Percentiles rank a stretch among this genome's conserved stretches.
phyloP scores from a whole-genome alignment of 148 eudicot genomes.

The Pouteria glomerata region DNA sequence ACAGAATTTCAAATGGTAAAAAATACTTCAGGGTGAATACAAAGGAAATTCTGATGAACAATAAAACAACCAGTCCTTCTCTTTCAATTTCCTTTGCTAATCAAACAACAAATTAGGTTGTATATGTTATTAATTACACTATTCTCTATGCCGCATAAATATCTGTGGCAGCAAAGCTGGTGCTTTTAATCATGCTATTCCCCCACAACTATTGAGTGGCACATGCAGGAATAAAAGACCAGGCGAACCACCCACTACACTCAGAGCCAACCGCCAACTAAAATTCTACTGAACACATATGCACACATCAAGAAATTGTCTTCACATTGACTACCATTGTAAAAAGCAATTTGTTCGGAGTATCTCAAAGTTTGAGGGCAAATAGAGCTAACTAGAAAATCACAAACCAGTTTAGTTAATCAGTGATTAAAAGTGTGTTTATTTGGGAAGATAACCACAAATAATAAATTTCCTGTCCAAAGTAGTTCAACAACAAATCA shows the following conservation, averaged over 20 bases:
- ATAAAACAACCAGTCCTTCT: background rate
- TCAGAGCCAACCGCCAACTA: background rate
- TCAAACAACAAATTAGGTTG: too few relatives aligned
- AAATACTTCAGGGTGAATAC: background rate
- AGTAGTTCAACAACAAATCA: background rate
- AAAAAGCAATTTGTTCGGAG: background rate
- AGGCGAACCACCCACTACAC: background rate
- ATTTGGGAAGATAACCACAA: background rate
- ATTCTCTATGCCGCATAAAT: background rate
- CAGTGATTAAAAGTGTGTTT: background rate
- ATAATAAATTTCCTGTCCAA: background rate
- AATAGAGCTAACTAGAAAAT: background rate
- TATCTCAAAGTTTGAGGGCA: background rate
- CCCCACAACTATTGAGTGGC: background rate
- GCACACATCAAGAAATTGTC: background rate
- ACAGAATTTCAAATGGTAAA: background rate
- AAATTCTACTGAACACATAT: background rate
- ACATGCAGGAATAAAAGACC: background rate
- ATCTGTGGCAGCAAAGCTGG: background rate
- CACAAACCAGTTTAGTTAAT: background rate
- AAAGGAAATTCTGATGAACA: background rate
- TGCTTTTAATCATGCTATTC: background rate
- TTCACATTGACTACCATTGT: background rate
- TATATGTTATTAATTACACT: background rate
- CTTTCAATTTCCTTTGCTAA: background rate